Base-by-base conservation (phyloP, 73 alveolate genomes). In the Symbiodinium natans region DNA sequence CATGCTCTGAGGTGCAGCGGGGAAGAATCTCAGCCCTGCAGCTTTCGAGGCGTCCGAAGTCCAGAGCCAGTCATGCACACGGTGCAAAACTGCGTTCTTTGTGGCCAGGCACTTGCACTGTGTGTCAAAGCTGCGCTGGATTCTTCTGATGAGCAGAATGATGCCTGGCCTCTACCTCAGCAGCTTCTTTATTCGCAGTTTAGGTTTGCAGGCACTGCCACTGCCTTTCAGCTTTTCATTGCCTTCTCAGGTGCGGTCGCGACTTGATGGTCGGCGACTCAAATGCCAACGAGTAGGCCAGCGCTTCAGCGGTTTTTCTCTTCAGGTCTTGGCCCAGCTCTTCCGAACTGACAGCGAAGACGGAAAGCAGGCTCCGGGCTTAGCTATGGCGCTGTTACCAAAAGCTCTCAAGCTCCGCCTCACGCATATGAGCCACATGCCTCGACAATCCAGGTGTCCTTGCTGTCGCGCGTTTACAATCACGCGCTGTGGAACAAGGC, bases 401-500 rank as follows among this genome's bases (percentile, higher is more conserved):
- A n/a, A n/a, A n/a, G n/a, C n/a, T n/a, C n/a, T n/a, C n/a, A n/a
- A n/a, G n/a, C n/a, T n/a, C n/a, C n/a, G n/a, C n/a, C n/a, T n/a
- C n/a, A n/a, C n/a, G n/a, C n/a, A n/a, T n/a, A n/a, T n/a, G n/a
- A n/a, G n/a, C n/a, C n/a, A n/a, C n/a, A n/a, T n/a, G n/a, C n/a
- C n/a, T n/a, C n/a, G n/a, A n/a, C n/a, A n/a, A 7, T 9, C 86
- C 38, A 89, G 95, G 95, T 89, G 29, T 89, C 95, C 27, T 31
- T 90, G 77, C 97, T 90, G 46, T 90, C 97, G 43, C 63, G 41
- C 40, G 97, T 90, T 41, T 90, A 90, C 97, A 90, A 90, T 77
- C 97, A 90, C 54, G 97, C 97, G 74, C 97, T 90, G 74, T 90
- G 97, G 97, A 90, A 90, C 97, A 90, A 90, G 97, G 97, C 59